Evolutionary conservation across 2,329 filamentous ascomycete species (phyloP).

Genomic region (Ploettnerulaceae sp.): DNA sequence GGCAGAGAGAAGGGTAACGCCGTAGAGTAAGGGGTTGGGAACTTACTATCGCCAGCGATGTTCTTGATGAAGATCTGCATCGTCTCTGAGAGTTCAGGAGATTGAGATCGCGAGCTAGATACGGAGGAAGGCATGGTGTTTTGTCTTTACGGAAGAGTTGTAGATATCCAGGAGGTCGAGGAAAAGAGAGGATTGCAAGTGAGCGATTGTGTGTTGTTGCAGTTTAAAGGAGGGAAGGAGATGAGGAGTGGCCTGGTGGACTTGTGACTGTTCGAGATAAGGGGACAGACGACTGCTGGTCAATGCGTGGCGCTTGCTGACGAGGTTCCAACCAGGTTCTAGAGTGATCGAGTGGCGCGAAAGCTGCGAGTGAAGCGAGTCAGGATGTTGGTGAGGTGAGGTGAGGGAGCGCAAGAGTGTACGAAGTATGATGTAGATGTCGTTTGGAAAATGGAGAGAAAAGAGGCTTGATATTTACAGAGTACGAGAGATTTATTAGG

Average conservation of each 20-base stretch:
- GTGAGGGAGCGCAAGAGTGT: too few species aligned
- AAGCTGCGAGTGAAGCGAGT: too few species aligned
- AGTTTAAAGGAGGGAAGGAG: conserved; percentile 10
- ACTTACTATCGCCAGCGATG: conserved; percentile 52
- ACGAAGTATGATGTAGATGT: too few species aligned
- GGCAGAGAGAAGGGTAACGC: conserved; percentile 7
- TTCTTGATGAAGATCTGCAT: conserved; percentile 60
- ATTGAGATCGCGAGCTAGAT: conserved; percentile 31
- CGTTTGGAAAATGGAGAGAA: too few species aligned
- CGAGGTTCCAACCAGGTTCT: conserved; percentile 11
- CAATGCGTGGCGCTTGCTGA: conserved; percentile 11
- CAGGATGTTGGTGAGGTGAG: neutral
- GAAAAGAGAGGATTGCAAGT: too few species aligned
- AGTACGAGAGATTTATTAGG: neutral
- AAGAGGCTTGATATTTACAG: too few species aligned
- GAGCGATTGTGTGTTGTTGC: too few species aligned
- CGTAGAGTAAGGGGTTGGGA: too few species aligned
- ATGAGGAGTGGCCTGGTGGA: too few species aligned
- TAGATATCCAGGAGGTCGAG: conserved; percentile 1
- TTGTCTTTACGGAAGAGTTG: too few species aligned
- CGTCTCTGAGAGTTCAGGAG: conserved; percentile 43
- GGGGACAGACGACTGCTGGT: conserved; percentile 5
- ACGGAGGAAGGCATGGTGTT: conserved; percentile 29
- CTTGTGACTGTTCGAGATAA: conserved; percentile 13
- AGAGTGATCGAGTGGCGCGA: neutral